A percentile compares a stretch with the other conserved stretches of the same genome.
These are phyloP conservation scores for Cercospora sp. DNA, from an alignment of 2,329 filamentous ascomycete species.

Conservation along the genomic window DNA sequence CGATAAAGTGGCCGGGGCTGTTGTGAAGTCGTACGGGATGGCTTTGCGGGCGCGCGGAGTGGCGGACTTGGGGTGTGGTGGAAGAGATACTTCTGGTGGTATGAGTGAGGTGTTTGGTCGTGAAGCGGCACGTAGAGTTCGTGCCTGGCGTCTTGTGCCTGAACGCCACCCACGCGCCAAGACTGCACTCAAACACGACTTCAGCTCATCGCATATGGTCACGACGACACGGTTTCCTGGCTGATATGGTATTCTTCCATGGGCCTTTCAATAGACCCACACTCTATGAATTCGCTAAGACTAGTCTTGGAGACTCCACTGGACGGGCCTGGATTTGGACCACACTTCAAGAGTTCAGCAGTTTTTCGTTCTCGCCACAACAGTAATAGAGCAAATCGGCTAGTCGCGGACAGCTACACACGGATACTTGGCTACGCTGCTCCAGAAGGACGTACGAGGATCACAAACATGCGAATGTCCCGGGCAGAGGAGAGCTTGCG, in stretches of 20 bases:
- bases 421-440: background rate
- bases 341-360: background rate
- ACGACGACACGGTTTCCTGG: background rate
- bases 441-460: background rate
- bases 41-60: background rate
- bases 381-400: background rate
- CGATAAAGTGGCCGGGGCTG: constrained; percentile 6
- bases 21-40: background rate
- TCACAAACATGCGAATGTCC: background rate
- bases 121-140: background rate
- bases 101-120: background rate
- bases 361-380: background rate
- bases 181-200: constrained; percentile 2
- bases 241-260: background rate
- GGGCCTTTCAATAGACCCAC: background rate
- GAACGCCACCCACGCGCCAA: constrained; percentile 1
- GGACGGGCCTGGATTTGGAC: background rate
- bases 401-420: background rate
- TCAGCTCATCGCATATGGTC: background rate
- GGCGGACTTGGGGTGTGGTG: background rate
- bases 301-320: background rate
- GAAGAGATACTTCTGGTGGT: background rate
- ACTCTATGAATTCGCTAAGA: background rate
- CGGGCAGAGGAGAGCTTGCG: background rate
- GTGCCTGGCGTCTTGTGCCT: background rate